Evolutionary conservation across 2,329 filamentous ascomycete genomes (phyloP).

Genomic region (Karstenula rhodostoma): DNA sequence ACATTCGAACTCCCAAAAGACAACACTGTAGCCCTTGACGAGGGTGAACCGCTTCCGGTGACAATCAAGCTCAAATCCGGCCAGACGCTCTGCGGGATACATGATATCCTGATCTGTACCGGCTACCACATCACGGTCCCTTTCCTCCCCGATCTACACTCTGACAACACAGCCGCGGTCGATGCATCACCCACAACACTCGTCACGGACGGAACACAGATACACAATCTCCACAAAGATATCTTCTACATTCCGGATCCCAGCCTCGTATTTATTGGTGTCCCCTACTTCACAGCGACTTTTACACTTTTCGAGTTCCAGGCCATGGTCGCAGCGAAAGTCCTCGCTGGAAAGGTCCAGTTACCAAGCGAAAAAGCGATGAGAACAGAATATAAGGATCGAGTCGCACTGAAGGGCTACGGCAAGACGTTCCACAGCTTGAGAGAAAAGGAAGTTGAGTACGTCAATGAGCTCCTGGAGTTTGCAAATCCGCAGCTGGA

Average conservation of each 20-base stretch:
- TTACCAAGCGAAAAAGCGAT: conserved; percentile 58
- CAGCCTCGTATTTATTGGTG: conserved; percentile 68
- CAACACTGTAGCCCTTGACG: background rate
- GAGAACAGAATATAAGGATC: conserved; percentile 51
- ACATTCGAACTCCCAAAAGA: conserved; percentile 51
- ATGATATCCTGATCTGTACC: conserved; percentile 71
- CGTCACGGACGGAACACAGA: conserved; percentile 69
- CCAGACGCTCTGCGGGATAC: conserved; percentile 61
- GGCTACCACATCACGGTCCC: conserved; percentile 74
- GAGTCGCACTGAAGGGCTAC: conserved; percentile 49
- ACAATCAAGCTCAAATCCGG: conserved; percentile 64
- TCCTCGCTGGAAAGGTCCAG: conserved; percentile 60
- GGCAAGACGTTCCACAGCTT: conserved; percentile 58
- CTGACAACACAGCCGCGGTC: conserved; percentile 53
- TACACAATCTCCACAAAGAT: conserved; percentile 74
- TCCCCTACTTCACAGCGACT: conserved; percentile 71
- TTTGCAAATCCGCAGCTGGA: conserved; percentile 49
- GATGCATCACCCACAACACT: conserved; percentile 63
- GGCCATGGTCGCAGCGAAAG: conserved; percentile 66
- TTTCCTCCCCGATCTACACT: conserved; percentile 64
- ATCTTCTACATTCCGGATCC: conserved; percentile 76
- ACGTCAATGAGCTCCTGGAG: conserved; percentile 51
- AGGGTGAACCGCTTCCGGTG: conserved; percentile 55
- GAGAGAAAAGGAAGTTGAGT: conserved; percentile 48
- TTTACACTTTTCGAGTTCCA: conserved; percentile 77